Evolutionary conservation across 257 asterid genomes (phyloP).

Genomic region (Jacaranda mimosifolia): DNA sequence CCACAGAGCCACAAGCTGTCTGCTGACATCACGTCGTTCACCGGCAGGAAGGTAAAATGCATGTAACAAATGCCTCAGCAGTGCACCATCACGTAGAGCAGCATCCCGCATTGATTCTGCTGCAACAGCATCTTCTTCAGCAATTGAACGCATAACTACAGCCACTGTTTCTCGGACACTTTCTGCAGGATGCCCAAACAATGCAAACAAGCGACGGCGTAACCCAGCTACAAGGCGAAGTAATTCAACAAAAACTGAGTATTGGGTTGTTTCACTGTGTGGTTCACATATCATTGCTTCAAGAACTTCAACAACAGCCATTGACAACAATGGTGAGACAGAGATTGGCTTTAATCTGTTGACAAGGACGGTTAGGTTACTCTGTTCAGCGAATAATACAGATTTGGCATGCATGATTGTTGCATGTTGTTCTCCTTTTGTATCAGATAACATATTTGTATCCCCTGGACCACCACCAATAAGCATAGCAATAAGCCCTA

Average conservation of each 20-base stretch:
- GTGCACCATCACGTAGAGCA: constrained; percentile 98
- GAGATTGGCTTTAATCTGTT: constrained; percentile 92
- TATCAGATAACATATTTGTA: constrained; percentile 66
- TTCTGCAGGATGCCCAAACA: constrained; percentile 98
- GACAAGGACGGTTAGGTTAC: constrained; percentile 78
- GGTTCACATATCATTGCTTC: constrained; percentile 99
- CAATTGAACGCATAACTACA: constrained; percentile 97
- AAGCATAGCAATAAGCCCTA: constrained; percentile 89
- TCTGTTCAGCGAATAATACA: constrained; percentile 85
- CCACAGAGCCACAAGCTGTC: constrained; percentile 99
- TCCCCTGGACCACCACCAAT: constrained; percentile 99
- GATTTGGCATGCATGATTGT: constrained; percentile 93
- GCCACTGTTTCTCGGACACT: constrained; percentile 95
- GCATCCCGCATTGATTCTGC: constrained; percentile 99
- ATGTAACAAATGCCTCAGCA: constrained; percentile 92
- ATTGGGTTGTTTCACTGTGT: constrained; percentile 94
- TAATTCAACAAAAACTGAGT: constrained; percentile 89
- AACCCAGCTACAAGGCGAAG: constrained; percentile 96
- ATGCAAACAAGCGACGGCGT: constrained; percentile 94
- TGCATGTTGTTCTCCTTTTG: constrained; percentile 97
- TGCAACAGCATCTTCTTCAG: constrained; percentile 99
- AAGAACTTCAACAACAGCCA: constrained; percentile 94
- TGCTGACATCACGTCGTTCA: constrained; percentile 94
- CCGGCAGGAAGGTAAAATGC: constrained; percentile 96
- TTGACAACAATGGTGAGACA: constrained; percentile 90